Base-by-base conservation (phyloP, 1,284 basidiomycete genomes). In the Apiotrichum gamsii region DNA sequence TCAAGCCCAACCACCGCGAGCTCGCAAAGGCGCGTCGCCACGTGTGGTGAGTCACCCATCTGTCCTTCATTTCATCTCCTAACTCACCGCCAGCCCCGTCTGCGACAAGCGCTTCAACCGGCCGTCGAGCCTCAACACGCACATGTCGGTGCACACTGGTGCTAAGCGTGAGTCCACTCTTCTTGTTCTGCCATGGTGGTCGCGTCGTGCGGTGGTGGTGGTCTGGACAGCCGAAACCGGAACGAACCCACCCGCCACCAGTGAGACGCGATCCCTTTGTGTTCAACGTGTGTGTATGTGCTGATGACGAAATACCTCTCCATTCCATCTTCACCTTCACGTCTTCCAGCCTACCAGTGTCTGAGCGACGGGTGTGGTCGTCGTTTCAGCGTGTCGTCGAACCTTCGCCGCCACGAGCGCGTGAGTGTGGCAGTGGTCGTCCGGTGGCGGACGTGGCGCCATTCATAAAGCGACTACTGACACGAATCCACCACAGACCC, bases 81-180 rank as follows among this genome's bases (percentile, higher is more conserved):
- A 6, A 11, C 25, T 14, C 6, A 10, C 23, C 25, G 25, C 29
- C 47, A 70, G 81, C 54, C 60, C 65, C 23, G 67, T 78, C 1
- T 83, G 81, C 64, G 64, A 72, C 4, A 83, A 83, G 64, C 56
- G 70, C 43, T 83, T 83, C 59, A 80, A 80, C 24, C 74, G 82
- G 49, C 82, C 82, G 4, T 81, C 80, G 43, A 80, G 80, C 13
- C 71, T 84, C 36, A 71, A 71, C 30, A 82, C 82, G 3, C 83
- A 84, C 57, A 82, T 82, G 81, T 79, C 81, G 42, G 78, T 77
- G 5, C 82, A 84, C 58, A 80, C 77, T 5, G 81, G 83, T 15
- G 76, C 75, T 6, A 81, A 77, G 62, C 82, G 82, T 83, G 65
- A 53, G 74, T 45, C 34, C 11, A n/a, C n/a, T n/a, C n/a, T n/a